phyloP scores from a whole-genome alignment of 106 monocot species.

The Agapanthus africanus region DNA sequence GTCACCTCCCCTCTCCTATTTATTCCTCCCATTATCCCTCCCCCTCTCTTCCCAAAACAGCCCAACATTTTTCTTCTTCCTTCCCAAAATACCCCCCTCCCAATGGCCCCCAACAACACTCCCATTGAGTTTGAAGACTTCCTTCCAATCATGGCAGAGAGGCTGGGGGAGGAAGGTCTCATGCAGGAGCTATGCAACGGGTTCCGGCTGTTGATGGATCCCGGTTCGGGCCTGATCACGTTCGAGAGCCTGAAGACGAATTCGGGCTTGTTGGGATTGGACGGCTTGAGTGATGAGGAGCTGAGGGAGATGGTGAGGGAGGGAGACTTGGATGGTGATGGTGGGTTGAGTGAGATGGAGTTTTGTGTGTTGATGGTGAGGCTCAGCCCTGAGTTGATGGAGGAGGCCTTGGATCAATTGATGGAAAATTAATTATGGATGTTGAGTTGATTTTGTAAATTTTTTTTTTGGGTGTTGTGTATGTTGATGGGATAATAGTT shows the following conservation, averaged over 20 bases:
- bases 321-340: slow-evolving; percentile 36
- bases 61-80: too few species aligned
- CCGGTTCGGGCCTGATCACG: slow-evolving; percentile 26
- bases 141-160: slow-evolving; percentile 37
- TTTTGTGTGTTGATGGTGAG: slow-evolving; percentile 51
- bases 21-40: background rate
- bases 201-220: slow-evolving; percentile 39
- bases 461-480: too few species aligned
- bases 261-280: slow-evolving; percentile 20
- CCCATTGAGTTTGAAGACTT: slow-evolving; percentile 30
- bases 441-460: too few species aligned
- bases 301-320: slow-evolving; percentile 29
- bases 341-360: slow-evolving; percentile 32
- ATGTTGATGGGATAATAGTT: too few species aligned
- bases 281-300: slow-evolving; percentile 22
- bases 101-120: background rate
- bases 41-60: background rate
- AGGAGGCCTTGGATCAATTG: slow-evolving; percentile 3
- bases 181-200: slow-evolving; percentile 43
- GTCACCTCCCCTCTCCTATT: slow-evolving; percentile 8
- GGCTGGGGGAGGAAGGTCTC: slow-evolving; percentile 27
- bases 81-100: background rate
- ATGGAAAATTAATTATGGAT: too few species aligned
- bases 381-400: slow-evolving; percentile 45
- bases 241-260: slow-evolving; percentile 33